These are phyloP conservation scores for Globisporangium solare DNA, from an alignment of 352 stramenopile species.

Conservation along the genomic window DNA sequence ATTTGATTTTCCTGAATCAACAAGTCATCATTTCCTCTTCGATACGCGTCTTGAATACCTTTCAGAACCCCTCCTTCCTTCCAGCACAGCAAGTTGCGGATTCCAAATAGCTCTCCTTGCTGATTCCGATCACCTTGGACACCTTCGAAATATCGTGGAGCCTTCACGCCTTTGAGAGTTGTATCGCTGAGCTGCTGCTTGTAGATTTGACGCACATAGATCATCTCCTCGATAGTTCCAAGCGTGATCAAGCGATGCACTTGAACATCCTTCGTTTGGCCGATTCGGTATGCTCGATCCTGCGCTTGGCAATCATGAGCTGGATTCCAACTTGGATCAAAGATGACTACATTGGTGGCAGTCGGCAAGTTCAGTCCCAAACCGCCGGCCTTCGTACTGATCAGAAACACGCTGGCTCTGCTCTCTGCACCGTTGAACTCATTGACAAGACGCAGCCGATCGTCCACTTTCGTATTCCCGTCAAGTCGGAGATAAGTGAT, in stretches of 20 bases:
- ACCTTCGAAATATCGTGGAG: slow-evolving; percentile 75
- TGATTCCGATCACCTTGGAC: slow-evolving; percentile 72
- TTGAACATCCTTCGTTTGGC: slow-evolving; percentile 81
- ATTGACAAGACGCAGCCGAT: slow-evolving; percentile 69
- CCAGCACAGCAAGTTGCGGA: slow-evolving; percentile 73
- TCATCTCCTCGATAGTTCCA: slow-evolving; percentile 87
- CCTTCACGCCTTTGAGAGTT: slow-evolving; percentile 64
- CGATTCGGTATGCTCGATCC: slow-evolving; percentile 82
- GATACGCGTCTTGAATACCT: slow-evolving; percentile 68
- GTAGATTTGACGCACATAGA: slow-evolving; percentile 85
- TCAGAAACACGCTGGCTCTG: slow-evolving; percentile 64
- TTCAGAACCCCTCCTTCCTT: slow-evolving; percentile 71
- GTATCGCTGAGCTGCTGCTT: slow-evolving; percentile 84
- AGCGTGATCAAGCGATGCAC: slow-evolving; percentile 83
- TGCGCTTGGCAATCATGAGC: slow-evolving; percentile 81
- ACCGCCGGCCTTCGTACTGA: slow-evolving; percentile 72
- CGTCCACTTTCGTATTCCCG: slow-evolving; percentile 69
- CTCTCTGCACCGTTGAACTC: slow-evolving; percentile 60
- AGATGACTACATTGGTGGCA: slow-evolving; percentile 83
- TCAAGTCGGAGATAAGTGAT: slow-evolving; percentile 61
- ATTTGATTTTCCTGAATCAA: slow-evolving; percentile 56
- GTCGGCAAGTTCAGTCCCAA: slow-evolving; percentile 74
- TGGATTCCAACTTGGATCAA: slow-evolving; percentile 87
- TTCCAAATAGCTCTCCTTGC: slow-evolving; percentile 73
- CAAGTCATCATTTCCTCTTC: slow-evolving; percentile 43